These are phyloP conservation scores for Alternaria rosae DNA, from an alignment of 2,329 filamentous ascomycete genomes.

Conservation along the genomic window DNA sequence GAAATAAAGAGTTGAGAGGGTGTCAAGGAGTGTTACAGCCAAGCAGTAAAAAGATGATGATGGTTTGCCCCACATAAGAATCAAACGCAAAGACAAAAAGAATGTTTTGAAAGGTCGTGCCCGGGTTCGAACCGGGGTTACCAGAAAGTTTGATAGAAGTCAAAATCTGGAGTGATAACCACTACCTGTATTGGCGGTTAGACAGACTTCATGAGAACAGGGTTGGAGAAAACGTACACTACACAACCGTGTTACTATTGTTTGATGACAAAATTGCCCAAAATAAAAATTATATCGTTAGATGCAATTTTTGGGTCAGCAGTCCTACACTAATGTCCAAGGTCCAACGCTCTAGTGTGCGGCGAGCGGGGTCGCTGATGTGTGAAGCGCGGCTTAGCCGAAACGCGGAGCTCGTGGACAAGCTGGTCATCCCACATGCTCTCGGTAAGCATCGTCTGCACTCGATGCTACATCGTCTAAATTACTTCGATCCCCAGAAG, in stretches of 20 bases:
- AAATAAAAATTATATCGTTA: too few relatives aligned
- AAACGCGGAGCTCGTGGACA: not conserved
- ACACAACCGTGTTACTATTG: slow-evolving; percentile 8
- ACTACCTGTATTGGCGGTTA: slow-evolving; percentile 12
- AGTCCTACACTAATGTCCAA: not conserved
- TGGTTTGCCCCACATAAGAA: not conserved
- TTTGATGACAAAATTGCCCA: not conserved
- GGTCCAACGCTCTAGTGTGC: not conserved
- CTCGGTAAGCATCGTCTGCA: not conserved
- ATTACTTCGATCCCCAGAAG: not conserved
- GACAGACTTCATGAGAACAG: not conserved
- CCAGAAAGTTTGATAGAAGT: slow-evolving; percentile 11
- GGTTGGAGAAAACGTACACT: slow-evolving; percentile 6
- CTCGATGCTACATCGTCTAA: not conserved
- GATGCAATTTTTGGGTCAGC: too few relatives aligned
- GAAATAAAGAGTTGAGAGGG: not conserved
- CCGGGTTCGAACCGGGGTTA: slow-evolving; percentile 20
- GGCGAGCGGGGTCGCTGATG: not conserved
- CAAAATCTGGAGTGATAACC: slow-evolving; percentile 24
- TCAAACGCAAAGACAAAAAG: not conserved
- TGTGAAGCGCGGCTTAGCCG: not conserved
- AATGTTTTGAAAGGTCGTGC: not conserved
- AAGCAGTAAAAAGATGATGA: not conserved
- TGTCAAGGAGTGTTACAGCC: not conserved
- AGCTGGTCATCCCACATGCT: not conserved